Evolutionary conservation across 1,139 yeast species (phyloP), one percentile per base, ranked within the genome.

Genomic region (Suhomyces atakaporum): DNA sequence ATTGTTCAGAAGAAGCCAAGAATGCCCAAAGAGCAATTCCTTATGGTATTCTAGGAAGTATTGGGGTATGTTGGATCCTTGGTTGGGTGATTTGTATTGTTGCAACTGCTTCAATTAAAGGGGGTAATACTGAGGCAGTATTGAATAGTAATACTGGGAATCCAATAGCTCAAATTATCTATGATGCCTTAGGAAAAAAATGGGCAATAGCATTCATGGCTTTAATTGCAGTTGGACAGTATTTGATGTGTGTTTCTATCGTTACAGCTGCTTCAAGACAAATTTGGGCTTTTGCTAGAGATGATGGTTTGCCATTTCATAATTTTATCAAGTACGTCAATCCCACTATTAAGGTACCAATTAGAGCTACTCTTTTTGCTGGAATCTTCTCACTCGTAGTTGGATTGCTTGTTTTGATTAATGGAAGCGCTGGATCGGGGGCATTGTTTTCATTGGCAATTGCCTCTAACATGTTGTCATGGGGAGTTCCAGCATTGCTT

Each of bases 181-280:
- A 66, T 51, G 82, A 84, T 54, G 72, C 82, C 0, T 64, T 84
- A 40, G 92, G 92, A 26, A 77, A 77, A 51, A 63, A 69, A 33
- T 82, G 89, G 87, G 81, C 88, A 1, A 69, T 77, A 49, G 82
- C 80, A 0, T 75, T 82, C 39, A 78, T 80, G 81, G 53, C 77
- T 1, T 52, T 79, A 31, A 77, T 78, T 49, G 77, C 81, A 2
- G 59, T 70, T 45, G 81, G 82, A 36, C 85, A 79, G 56, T 80
- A 74, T 58, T 56, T 79, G 35, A 83, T 82, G 87, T 87, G 87
- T 11, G 64, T 76, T 16, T 74, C 81, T 1, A 66, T 75, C 22
- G 55, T 71, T 22, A 68, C 72, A 21, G 79, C 78, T 5, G 66
- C 73, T 27, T 74, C 76, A 9, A 62, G 79, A 52, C 77, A 72